Evolutionary conservation across 1,139 yeast genomes (phyloP), one percentile per base, ranked within the genome.

Genomic region (Nakaseomyces delphensis): DNA sequence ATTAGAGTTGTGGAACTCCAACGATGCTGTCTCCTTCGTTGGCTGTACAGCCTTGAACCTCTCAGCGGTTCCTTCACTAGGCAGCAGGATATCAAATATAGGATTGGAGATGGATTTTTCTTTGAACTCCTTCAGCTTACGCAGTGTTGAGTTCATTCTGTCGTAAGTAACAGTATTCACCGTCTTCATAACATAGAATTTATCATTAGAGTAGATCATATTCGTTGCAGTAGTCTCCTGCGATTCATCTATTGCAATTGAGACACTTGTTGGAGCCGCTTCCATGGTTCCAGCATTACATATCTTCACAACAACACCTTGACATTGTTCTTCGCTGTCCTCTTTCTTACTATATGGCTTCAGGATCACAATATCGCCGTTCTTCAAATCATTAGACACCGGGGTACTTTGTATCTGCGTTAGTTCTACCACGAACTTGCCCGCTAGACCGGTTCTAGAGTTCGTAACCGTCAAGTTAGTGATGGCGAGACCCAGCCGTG

Each of bases 141-240:
- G 71, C 77, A 89, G 68, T 0, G 95, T 78, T 14, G 83, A 76
- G 42, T 78, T 76, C 95, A 91, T 86, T 48, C 96, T 60, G 50
- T 79, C 78, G 54, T 81, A 83, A 0, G 89, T 81, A 9, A 78
- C 67, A 5, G 83, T 76, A 64, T 75, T 85, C 46, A 80, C 68
- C n/a, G 83, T 63, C 56, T 82, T 79, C 3, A 79, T 79, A 1
- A 82, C 59, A 79, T 83, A 79, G 46, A 80, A 61, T 42, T 77
- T 70, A 13, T 62, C 59, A 33, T 36, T 46, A 7, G 54, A 44
- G 29, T 52, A 53, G 16, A 59, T 43, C 32, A 73, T 74, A 7
- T 11, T 36, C 44, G 70, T 67, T 14, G 77, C 64, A 15, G 66
- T 66, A 3, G 74, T 79, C 46, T 69, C 74, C 29, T 66, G 65